Evolutionary conservation across 2,329 filamentous ascomycete species (phyloP).

Genomic region (Elsinoe necatrix): DNA sequence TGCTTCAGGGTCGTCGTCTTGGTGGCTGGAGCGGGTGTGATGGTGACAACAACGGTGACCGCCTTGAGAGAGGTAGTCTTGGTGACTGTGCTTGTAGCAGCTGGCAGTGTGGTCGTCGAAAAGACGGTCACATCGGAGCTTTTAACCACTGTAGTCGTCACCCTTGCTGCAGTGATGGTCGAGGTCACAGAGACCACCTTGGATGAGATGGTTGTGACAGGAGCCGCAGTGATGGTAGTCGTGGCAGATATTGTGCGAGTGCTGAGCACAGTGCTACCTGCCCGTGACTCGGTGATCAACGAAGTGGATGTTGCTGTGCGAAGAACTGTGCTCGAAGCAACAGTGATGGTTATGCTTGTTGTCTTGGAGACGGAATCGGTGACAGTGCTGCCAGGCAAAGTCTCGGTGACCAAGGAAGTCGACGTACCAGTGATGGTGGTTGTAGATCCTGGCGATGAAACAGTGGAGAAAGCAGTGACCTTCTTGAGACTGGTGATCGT

Average conservation of each 20-base stretch:
- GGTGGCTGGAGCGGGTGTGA: slow-evolving; percentile 17
- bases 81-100: slow-evolving; percentile 17
- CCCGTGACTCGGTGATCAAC: slow-evolving; percentile 9
- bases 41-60: slow-evolving; percentile 15
- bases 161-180: slow-evolving; percentile 13
- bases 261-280: slow-evolving; percentile 19
- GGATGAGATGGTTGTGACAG: slow-evolving; percentile 16
- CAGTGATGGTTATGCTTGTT: slow-evolving; percentile 9
- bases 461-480: slow-evolving; percentile 1
- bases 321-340: neutral
- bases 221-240: neutral
- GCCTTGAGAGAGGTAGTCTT: slow-evolving; percentile 18
- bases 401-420: slow-evolving; percentile 13
- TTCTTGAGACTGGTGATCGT: slow-evolving; percentile 20
- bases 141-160: slow-evolving; percentile 17
- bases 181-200: slow-evolving; percentile 19
- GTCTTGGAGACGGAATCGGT: slow-evolving; percentile 16
- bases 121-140: slow-evolving; percentile 20
- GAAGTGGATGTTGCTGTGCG: slow-evolving; percentile 14
- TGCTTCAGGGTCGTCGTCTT: slow-evolving; percentile 21
- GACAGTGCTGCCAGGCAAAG: slow-evolving; percentile 10
- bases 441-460: slow-evolving; percentile 15
- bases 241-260: slow-evolving; percentile 18
- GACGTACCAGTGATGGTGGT: slow-evolving; percentile 8
- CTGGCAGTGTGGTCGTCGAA: slow-evolving; percentile 22